Evolutionary conservation across 495 filamentous ascomycete genomes (phyloP).

Genomic region (Aspergillus avenaceus): DNA sequence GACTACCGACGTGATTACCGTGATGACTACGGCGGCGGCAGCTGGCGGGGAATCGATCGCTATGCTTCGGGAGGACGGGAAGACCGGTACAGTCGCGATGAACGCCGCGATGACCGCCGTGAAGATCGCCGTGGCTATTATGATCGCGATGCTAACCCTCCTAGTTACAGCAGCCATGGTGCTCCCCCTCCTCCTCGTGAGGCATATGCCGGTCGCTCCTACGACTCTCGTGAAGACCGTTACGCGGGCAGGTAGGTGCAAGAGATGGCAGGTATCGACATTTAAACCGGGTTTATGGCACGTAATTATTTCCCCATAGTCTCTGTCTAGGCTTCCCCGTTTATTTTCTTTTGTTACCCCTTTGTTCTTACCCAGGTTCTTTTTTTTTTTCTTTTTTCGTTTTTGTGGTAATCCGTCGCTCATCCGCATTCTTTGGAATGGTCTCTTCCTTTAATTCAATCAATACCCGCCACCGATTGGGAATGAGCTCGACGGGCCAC

Average conservation of each 20-base stretch:
- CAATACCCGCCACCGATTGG: constrained; percentile 21
- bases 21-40: constrained; percentile 44
- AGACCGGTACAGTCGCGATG: constrained; percentile 65
- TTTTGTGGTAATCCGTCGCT: constrained; percentile 7
- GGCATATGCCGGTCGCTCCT: constrained; percentile 33
- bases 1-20: constrained; percentile 43
- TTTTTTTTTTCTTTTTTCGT: constrained; percentile 11
- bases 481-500: constrained; percentile 33
- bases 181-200: constrained; percentile 7
- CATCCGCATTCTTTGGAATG: constrained; percentile 24
- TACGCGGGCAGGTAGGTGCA: constrained; percentile 41
- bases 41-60: constrained; percentile 57
- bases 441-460: constrained; percentile 21
- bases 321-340: constrained; percentile 1
- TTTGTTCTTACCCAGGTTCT: constrained; percentile 10
- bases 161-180: constrained; percentile 49
- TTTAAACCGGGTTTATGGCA: constrained; percentile 8
- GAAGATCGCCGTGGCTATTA: constrained; percentile 64
- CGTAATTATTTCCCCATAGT: constrained; percentile 13
- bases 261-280: constrained; percentile 2
- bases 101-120: constrained; percentile 52
- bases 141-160: constrained; percentile 50
- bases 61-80: constrained; percentile 57
- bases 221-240: constrained; percentile 48
- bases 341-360: constrained; percentile 10